Percentiles rank a stretch among this genome's conserved stretches.
phyloP scores from a whole-genome alignment of 2,329 filamentous ascomycete genomes.

The Cladorrhinum sp. region DNA sequence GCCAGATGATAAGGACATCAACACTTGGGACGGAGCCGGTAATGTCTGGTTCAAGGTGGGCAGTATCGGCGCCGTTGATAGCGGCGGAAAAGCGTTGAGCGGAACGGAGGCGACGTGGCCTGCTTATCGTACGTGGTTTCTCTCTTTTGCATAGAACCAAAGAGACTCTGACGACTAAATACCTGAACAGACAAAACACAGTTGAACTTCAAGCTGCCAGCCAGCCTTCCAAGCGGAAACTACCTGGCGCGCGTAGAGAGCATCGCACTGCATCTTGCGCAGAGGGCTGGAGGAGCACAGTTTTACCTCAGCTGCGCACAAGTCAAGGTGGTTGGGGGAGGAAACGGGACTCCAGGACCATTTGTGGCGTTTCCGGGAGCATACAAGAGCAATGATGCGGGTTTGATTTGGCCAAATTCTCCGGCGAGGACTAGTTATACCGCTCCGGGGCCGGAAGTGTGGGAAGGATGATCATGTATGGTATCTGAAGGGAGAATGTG shows the following conservation, averaged over 20 bases:
- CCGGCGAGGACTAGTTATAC: conserved; percentile 3
- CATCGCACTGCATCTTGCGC: conserved; percentile 35
- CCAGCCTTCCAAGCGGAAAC: conserved; percentile 32
- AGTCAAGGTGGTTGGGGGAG: conserved; percentile 31
- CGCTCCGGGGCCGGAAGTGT: not conserved
- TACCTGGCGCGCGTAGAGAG: conserved; percentile 38
- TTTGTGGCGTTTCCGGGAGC: conserved; percentile 33
- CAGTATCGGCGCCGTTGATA: conserved; percentile 24
- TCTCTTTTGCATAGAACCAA: not conserved
- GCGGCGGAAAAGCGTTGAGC: conserved; percentile 23
- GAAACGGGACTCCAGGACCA: conserved; percentile 27
- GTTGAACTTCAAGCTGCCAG: conserved; percentile 35
- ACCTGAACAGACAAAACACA: conserved; percentile 31
- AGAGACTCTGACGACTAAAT: conserved; percentile 11
- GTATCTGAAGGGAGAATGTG: too few species aligned
- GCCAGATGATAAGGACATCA: conserved; percentile 31
- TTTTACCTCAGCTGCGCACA: conserved; percentile 35
- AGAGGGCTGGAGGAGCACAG: conserved; percentile 33
- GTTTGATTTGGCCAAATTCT: conserved; percentile 36
- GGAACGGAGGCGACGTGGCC: conserved; percentile 34
- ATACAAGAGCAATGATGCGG: conserved; percentile 31
- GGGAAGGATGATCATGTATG: not conserved
- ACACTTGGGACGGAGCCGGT: conserved; percentile 33
- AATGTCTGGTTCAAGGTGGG: conserved; percentile 37
- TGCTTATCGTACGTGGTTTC: conserved; percentile 29